Evolutionary conservation across 1,139 yeast species (phyloP).

Genomic region (Suhomyces atakaporum): DNA sequence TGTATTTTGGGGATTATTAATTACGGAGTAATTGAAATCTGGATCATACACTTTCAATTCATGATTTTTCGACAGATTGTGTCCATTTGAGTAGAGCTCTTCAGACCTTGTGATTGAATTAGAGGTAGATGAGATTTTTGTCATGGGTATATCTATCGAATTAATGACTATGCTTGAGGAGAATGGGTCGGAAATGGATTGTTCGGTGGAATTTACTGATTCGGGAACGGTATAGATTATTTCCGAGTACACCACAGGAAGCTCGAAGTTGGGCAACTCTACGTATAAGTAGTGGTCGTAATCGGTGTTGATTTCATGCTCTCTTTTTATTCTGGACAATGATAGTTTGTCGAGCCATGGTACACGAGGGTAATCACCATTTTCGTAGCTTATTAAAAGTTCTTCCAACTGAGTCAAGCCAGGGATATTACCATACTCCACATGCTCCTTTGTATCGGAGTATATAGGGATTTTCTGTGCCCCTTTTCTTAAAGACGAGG

Average conservation of each 20-base stretch:
- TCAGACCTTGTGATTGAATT: slow-evolving; percentile 3
- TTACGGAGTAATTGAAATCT: slow-evolving; percentile 29
- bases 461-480: slow-evolving; percentile 39
- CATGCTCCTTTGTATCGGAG: slow-evolving; percentile 8
- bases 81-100: slow-evolving; percentile 1
- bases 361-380: slow-evolving; percentile 61
- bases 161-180: slow-evolving; percentile 34
- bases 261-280: slow-evolving; percentile 75
- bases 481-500: slow-evolving; percentile 38
- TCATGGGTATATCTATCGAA: slow-evolving; percentile 37
- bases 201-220: slow-evolving; percentile 18
- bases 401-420: slow-evolving; percentile 47
- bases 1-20: slow-evolving; percentile 9
- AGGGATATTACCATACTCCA: slow-evolving; percentile 27
- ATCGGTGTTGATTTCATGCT: slow-evolving; percentile 22
- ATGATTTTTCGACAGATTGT: slow-evolving; percentile 10
- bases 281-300: slow-evolving; percentile 53
- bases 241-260: slow-evolving; percentile 82
- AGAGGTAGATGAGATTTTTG: slow-evolving; percentile 4
- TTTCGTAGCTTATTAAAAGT: slow-evolving; percentile 62
- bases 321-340: slow-evolving; percentile 47
- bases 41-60: slow-evolving; percentile 40
- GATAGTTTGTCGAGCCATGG: slow-evolving; percentile 80
- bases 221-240: slow-evolving; percentile 23
- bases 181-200: slow-evolving; percentile 10